These are phyloP conservation scores for Elongisporangium undulatum DNA, from an alignment of 352 stramenopile species.

Conservation along the genomic window DNA sequence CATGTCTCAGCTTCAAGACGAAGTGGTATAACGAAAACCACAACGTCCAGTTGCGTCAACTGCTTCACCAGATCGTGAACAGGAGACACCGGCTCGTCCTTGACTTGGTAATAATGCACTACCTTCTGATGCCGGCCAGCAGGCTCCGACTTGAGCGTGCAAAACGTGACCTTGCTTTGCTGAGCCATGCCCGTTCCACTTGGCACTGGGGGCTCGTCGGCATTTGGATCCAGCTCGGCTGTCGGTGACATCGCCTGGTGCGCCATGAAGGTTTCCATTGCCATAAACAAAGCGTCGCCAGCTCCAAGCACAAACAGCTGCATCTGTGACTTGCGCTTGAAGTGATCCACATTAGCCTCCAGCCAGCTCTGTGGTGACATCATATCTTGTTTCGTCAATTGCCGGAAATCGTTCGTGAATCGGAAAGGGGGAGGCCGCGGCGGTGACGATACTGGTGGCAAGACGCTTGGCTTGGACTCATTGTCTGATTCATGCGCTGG, in stretches of 20 bases:
- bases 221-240: constrained; percentile 11
- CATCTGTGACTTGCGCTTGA: constrained; percentile 48
- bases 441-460: constrained; percentile 1
- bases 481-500: constrained; percentile 10
- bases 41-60: constrained; percentile 56
- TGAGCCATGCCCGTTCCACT: constrained; percentile 18
- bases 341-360: constrained; percentile 24
- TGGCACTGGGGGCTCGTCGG: constrained; percentile 50
- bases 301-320: constrained; percentile 81
- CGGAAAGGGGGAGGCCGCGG: constrained; percentile 12
- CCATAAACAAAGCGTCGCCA: constrained; percentile 59
- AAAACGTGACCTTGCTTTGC: constrained; percentile 70
- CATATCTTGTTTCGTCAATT: constrained; percentile 39
- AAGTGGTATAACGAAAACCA: constrained; percentile 68
- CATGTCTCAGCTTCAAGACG: constrained; percentile 39
- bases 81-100: constrained; percentile 30
- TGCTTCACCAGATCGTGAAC: constrained; percentile 55
- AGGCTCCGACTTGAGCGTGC: constrained; percentile 52
- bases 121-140: constrained; percentile 1
- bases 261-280: constrained; percentile 58
- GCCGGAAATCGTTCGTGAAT: constrained; percentile 45
- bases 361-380: constrained; percentile 49
- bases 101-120: constrained; percentile 34
- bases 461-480: constrained; percentile 4
- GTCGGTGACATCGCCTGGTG: constrained; percentile 55